Evolutionary conservation across 164 flowering plant species (phyloP).

Genomic region (Malania oleifera): DNA sequence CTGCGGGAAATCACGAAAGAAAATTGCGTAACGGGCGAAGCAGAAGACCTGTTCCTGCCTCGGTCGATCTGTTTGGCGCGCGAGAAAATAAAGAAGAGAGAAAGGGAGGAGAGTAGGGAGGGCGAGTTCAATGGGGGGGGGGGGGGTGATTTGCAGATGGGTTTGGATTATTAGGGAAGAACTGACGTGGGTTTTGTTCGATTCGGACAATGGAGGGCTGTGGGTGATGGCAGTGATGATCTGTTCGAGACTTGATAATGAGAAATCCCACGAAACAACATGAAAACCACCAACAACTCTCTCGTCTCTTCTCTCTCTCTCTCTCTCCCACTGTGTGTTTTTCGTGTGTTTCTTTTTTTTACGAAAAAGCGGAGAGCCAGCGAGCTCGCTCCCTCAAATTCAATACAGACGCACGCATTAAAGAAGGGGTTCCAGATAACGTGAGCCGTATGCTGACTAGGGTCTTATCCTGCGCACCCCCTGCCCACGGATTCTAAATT

Average conservation of each 20-base stretch:
- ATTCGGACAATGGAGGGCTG: constrained; percentile 9
- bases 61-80: constrained; percentile 7
- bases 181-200: constrained; percentile 17
- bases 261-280: constrained; percentile 1
- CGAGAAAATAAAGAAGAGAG: not conserved
- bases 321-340: not conserved
- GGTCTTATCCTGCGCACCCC: not conserved
- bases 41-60: not conserved
- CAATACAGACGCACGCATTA: not conserved
- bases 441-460: not conserved
- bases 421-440: not conserved
- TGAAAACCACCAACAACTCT: not conserved
- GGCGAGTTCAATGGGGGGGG: not conserved
- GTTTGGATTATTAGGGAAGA: constrained; percentile 2
- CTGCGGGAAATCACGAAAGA: not conserved
- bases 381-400: too few relatives aligned
- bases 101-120: not conserved
- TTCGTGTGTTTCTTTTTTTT: not conserved
- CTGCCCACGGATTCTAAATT: too few relatives aligned
- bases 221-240: not conserved
- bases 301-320: not conserved
- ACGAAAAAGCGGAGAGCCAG: not conserved
- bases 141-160: not conserved
- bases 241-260: constrained; percentile 10
- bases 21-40: not conserved